Base-by-base conservation (phyloP, 768 basidiomycete genomes). In the Macrolepiota albuminosa region DNA sequence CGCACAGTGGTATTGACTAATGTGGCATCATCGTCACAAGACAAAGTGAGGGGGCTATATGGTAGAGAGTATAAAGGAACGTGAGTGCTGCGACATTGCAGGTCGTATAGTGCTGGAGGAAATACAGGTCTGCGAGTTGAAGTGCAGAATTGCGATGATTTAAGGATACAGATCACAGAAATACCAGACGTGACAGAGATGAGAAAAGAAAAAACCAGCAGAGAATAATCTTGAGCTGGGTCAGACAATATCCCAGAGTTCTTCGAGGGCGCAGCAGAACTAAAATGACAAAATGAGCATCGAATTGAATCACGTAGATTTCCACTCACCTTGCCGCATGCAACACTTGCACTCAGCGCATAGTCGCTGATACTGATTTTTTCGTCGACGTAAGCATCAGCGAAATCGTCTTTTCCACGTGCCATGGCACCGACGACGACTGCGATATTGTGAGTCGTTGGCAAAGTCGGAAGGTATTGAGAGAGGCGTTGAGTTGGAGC, bases 351-450 rank as follows among this genome's bases (percentile, higher is more conserved):
- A 68, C 93, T 95, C 51, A 97, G 75, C 2, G 93, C 84, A 74
- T 95, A 99, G 67, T 97, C 88, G 67, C 92, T 95, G 73, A 99
- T 93, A 63, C 92, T 86, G 67, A 98, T 94, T 77, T 99, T 99
- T 75, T 96, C 88, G 70, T 99, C 97, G 0, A 98, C 91, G 65
- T 91, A 78, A 26, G 84, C 89, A 73, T 99, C 97, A 14, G 97
- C 97, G 76, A 99, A 99, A 75, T 96, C 93, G 66, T 99, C 97
- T 54, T 84, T 86, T 11, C 96, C 96, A 59, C 96, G 81, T 6
- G 96, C 96, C 96, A 99, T 99, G 24, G 96, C 97, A 52, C 96
- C 96, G 58, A 99, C 95, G 66, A 98, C 97, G 57, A 99, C 91
- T 18, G 93, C 95, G 56, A 99, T 77, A 40, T 89, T 88, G 67